phyloP scores from a whole-genome alignment of 306 rosid genomes.

The Cicer cuneatum region DNA sequence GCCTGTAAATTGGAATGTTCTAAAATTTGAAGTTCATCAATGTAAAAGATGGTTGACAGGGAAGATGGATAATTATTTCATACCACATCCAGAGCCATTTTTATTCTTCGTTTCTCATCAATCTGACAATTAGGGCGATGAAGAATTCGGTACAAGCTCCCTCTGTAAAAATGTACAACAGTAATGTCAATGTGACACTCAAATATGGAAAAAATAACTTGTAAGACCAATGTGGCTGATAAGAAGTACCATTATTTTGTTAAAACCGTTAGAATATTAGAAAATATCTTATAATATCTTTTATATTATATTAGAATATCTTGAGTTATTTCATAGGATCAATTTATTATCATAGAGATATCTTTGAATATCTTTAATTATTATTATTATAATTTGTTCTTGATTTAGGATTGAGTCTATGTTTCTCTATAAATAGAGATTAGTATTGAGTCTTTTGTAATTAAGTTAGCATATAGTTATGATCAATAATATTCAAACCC shows the following conservation, averaged over 20 bases:
- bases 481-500: no score
- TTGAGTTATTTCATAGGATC: no score
- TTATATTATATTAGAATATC: no score
- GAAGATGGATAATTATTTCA: conserved; percentile 40
- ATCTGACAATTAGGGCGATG: conserved; percentile 90
- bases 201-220: conserved; percentile 30
- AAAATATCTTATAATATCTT: no score
- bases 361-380: no score
- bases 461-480: no score
- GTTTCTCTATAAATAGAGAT: no score
- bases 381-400: no score
- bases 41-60: conserved; percentile 32
- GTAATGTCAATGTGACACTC: conserved; percentile 10
- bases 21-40: conserved; percentile 39
- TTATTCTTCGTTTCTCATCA: conserved; percentile 90
- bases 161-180: conserved; percentile 61
- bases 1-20: conserved; percentile 68
- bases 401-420: no score
- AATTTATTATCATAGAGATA: no score
- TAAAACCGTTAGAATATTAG: no score
- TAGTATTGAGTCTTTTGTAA: no score
- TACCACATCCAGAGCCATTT: conserved; percentile 99
- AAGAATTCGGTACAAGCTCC: conserved; percentile 86
- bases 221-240: conserved; percentile 28
- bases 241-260: conserved; percentile 10